A percentile compares a stretch with the other conserved stretches of the same genome.
phyloP scores from a whole-genome alignment of 2,329 filamentous ascomycete species.

The Fusarium armeniacum region DNA sequence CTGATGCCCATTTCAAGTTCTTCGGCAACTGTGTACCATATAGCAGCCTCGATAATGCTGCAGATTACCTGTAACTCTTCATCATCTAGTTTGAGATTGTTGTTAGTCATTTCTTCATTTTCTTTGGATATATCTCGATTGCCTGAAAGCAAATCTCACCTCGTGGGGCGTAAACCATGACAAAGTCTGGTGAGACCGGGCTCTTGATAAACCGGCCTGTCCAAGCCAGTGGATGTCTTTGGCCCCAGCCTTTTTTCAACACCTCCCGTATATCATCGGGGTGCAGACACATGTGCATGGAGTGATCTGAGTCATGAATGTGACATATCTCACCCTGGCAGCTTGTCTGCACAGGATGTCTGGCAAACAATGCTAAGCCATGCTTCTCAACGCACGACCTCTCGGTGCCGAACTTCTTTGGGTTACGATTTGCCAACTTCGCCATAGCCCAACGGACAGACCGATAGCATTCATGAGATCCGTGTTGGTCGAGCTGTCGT shows the following conservation, averaged over 20 bases:
- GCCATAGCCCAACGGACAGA: conserved; percentile 67
- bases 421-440: conserved; percentile 62
- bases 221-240: conserved; percentile 76
- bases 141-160: conserved; percentile 53
- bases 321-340: conserved; percentile 88
- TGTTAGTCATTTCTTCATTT: conserved; percentile 6
- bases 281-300: conserved; percentile 84
- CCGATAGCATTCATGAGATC: conserved; percentile 66
- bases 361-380: conserved; percentile 80
- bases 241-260: conserved; percentile 82
- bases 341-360: conserved; percentile 74
- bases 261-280: conserved; percentile 81
- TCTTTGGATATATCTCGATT: not conserved
- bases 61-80: conserved; percentile 77
- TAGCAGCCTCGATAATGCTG: conserved; percentile 79
- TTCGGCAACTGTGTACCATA: conserved; percentile 73
- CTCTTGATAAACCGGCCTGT: conserved; percentile 72
- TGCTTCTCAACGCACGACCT: conserved; percentile 87
- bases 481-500: conserved; percentile 79
- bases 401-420: conserved; percentile 68
- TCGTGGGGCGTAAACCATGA: conserved; percentile 86
- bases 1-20: conserved; percentile 56
- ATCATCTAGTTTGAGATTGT: conserved; percentile 59
- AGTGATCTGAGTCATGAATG: conserved; percentile 81
- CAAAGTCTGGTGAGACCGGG: conserved; percentile 80